phyloP scores from a whole-genome alignment of 2,329 filamentous ascomycete species.

The Arthrobotrys megalospora region DNA sequence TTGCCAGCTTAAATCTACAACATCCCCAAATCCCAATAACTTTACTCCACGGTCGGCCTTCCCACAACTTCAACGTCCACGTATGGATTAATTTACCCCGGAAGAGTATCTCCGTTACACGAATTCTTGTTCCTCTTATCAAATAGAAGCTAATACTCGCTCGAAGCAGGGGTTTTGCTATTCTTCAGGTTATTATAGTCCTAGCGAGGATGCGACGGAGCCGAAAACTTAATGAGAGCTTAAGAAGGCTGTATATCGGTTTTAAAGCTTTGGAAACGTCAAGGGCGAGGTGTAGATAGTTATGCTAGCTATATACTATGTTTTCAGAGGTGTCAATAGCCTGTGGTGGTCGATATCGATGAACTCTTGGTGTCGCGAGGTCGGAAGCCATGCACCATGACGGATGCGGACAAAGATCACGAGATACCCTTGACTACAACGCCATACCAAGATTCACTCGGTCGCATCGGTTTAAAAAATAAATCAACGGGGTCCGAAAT shows the following conservation, averaged over 20 bases:
- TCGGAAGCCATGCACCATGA: neutral
- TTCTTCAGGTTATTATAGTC: neutral
- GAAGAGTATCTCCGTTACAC: conserved; percentile 4
- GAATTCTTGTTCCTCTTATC: neutral
- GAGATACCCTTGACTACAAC: neutral
- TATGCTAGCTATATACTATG: no score
- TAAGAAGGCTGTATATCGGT: neutral
- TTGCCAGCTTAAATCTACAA: neutral
- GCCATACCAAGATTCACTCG: neutral
- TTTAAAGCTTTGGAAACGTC: neutral
- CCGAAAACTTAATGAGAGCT: neutral
- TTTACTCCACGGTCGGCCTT: neutral
- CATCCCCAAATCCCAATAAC: neutral
- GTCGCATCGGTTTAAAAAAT: no score
- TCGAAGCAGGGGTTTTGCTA: neutral
- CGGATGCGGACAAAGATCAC: conserved; percentile 8
- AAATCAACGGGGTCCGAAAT: neutral
- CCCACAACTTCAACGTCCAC: neutral
- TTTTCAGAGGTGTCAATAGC: no score
- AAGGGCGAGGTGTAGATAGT: neutral
- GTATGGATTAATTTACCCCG: neutral
- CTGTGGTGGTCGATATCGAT: neutral
- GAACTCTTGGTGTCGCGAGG: no score
- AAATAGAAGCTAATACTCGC: neutral
- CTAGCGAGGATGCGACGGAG: no score